Conservation (phyloP, 2,329 filamentous ascomycete genomes). For the Penicillium sp. region DNA sequence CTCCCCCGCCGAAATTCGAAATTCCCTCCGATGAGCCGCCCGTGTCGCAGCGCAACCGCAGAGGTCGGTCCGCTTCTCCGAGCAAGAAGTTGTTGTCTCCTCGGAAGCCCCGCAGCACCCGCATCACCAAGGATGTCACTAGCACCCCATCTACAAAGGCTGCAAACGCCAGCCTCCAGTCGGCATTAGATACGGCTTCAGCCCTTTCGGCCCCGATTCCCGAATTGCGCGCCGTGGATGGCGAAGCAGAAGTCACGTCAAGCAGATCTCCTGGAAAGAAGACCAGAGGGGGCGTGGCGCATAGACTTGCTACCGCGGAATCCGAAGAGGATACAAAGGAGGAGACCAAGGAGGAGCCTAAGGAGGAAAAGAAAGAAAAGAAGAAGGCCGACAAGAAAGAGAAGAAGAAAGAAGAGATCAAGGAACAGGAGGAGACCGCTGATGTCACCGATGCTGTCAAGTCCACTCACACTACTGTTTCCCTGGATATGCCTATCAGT, state of each 20-base stretch:
- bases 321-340: conserved; percentile 25
- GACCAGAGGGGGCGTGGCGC: conserved; percentile 18
- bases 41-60: conserved; percentile 46
- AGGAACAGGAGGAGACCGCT: conserved; percentile 39
- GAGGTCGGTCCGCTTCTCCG: conserved; percentile 59
- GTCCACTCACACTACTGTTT: conserved; percentile 69
- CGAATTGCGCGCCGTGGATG: conserved; percentile 21
- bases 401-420: conserved; percentile 52
- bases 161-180: conserved; percentile 49
- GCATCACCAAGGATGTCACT: conserved; percentile 47
- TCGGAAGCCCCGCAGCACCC: conserved; percentile 53
- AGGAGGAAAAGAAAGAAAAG: conserved; percentile 36
- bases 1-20: conserved; percentile 77
- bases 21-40: conserved; percentile 48
- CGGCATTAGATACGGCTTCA: conserved; percentile 45
- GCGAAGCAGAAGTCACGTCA: conserved; percentile 24
- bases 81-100: conserved; percentile 53
- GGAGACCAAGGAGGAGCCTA: conserved; percentile 52
- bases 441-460: conserved; percentile 57
- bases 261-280: conserved; percentile 23
- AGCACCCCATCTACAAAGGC: conserved; percentile 50
- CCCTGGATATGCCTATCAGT: conserved; percentile 70
- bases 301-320: conserved; percentile 21
- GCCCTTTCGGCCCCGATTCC: conserved; percentile 25
- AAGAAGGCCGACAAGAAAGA: conserved; percentile 37